Evolutionary conservation across 495 filamentous ascomycete genomes (phyloP).

Genomic region (Podospora bellae-mahoneyi): DNA sequence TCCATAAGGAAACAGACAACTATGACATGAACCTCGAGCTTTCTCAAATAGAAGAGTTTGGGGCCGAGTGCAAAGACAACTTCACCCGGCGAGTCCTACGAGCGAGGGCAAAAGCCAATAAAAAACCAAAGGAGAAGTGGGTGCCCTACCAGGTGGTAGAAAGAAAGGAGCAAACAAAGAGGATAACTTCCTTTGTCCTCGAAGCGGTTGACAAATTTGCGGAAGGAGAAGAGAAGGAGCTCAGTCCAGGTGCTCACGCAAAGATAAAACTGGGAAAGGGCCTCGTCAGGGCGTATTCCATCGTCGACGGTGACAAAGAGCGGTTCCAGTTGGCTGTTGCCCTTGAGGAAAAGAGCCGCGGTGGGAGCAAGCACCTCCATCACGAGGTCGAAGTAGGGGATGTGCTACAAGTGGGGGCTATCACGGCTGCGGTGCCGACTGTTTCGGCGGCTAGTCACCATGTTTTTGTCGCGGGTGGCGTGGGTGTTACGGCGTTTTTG

Average conservation of each 20-base stretch:
- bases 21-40: conserved; percentile 45
- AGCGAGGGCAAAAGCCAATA: conserved; percentile 30
- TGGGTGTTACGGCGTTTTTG: conserved; percentile 54
- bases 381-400: conserved; percentile 43
- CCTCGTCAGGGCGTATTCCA: conserved; percentile 44
- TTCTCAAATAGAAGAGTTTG: conserved; percentile 44
- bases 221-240: conserved; percentile 20
- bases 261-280: conserved; percentile 47
- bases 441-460: conserved; percentile 42
- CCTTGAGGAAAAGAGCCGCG: conserved; percentile 42
- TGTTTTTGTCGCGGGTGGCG: conserved; percentile 51
- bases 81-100: conserved; percentile 41
- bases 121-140: conserved; percentile 36
- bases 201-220: conserved; percentile 30
- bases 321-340: conserved; percentile 48
- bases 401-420: conserved; percentile 42
- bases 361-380: conserved; percentile 49
- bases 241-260: conserved; percentile 38
- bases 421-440: conserved; percentile 37
- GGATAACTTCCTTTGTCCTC: conserved; percentile 43
- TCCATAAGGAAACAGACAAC: conserved; percentile 48
- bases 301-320: conserved; percentile 43
- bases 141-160: conserved; percentile 44
- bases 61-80: conserved; percentile 42
- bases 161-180: conserved; percentile 39